Evolutionary conservation across 1,284 basidiomycete genomes (phyloP).

Genomic region (Ganoderma meredithae): DNA sequence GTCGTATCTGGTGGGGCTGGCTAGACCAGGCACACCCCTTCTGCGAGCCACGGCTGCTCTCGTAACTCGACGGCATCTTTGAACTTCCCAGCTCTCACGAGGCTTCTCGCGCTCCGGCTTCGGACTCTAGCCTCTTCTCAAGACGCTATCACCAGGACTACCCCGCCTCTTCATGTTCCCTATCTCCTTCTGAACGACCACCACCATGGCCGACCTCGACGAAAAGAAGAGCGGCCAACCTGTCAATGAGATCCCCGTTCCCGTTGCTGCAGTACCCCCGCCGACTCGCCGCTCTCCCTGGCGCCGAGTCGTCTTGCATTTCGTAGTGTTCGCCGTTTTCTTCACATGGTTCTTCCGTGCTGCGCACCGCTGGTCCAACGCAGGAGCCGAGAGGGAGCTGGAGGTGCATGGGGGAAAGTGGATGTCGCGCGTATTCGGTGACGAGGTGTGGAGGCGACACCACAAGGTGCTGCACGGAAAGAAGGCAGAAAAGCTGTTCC

Average conservation of each 20-base stretch:
- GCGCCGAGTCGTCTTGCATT: conserved; percentile 6
- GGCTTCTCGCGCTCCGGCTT: conserved; percentile 22
- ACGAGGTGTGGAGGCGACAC: conserved; percentile 13
- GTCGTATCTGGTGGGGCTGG: not conserved
- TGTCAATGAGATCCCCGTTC: conserved; percentile 24
- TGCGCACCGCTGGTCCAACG: conserved; percentile 23
- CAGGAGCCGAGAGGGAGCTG: conserved; percentile 32
- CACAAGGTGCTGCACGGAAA: conserved; percentile 33
- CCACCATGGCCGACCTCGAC: conserved; percentile 26
- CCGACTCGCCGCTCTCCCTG: conserved; percentile 9
- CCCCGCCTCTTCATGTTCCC: conserved; percentile 12
- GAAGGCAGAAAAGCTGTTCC: conserved; percentile 34
- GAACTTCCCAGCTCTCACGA: conserved; percentile 2
- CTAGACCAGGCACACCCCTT: not conserved
- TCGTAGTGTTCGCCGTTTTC: conserved; percentile 22
- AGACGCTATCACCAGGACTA: conserved; percentile 8
- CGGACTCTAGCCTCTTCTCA: conserved; percentile 10
- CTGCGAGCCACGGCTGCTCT: not conserved
- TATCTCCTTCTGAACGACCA: conserved; percentile 22
- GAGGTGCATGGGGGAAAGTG: conserved; percentile 29
- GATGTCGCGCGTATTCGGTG: conserved; percentile 31
- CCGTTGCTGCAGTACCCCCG: conserved; percentile 22
- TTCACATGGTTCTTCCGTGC: conserved; percentile 18
- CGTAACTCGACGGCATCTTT: not conserved
- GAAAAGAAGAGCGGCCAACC: conserved; percentile 18